Conservation (phyloP, 148 eudicot species). For the Agrostemma githago region DNA sequence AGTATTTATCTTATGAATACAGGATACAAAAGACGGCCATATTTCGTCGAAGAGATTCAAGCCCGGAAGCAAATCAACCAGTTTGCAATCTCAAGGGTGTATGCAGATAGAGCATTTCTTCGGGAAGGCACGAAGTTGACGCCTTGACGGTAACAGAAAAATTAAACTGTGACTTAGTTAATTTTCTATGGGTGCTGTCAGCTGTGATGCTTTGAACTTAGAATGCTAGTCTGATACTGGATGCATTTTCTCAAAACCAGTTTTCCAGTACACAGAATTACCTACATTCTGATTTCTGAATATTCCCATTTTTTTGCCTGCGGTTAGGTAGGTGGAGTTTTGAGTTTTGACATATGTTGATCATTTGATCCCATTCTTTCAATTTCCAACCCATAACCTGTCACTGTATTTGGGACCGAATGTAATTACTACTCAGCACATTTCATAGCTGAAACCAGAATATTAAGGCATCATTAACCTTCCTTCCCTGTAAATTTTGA, state of each 20-base stretch:
- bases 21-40: slow-evolving; percentile 46
- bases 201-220: background rate
- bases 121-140: slow-evolving; percentile 33
- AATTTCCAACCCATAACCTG: background rate
- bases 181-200: background rate
- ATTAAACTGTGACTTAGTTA: background rate
- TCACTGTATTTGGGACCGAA: background rate
- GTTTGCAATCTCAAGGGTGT: slow-evolving; percentile 50
- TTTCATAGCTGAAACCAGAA: background rate
- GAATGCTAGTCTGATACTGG: background rate
- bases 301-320: background rate
- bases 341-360: background rate
- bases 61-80: slow-evolving; percentile 42
- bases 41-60: slow-evolving; percentile 45
- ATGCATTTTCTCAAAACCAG: background rate
- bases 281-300: background rate
- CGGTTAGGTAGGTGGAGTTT: background rate
- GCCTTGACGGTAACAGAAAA: slow-evolving; percentile 7
- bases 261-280: background rate
- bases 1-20: slow-evolving; percentile 10
- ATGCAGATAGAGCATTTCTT: slow-evolving; percentile 78
- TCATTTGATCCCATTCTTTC: background rate
- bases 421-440: slow-evolving; percentile 6
- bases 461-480: background rate
- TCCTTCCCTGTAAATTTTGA: slow-evolving; percentile 8